Percentiles rank a stretch among this genome's conserved stretches.
Evolutionary conservation across 805 yeast species (phyloP).

Genomic region (Candida sakaeoensis): DNA sequence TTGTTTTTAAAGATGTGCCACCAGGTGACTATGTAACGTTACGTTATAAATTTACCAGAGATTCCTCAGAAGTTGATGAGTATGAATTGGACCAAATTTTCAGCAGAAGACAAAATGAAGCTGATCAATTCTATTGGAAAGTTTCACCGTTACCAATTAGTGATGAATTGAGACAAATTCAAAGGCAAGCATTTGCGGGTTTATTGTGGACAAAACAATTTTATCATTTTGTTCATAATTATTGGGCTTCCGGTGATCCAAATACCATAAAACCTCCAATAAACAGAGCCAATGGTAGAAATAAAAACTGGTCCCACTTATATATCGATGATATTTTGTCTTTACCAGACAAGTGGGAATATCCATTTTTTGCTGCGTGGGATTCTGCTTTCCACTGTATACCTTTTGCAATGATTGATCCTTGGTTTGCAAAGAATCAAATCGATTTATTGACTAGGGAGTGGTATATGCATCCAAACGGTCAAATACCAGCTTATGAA

Average conservation of each 20-base stretch:
- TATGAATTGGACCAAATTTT: slow-evolving; percentile 67
- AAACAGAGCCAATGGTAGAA: slow-evolving; percentile 82
- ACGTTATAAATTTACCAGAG: slow-evolving; percentile 64
- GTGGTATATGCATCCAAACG: slow-evolving; percentile 98
- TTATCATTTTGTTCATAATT: slow-evolving; percentile 78
- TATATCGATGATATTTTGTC: slow-evolving; percentile 85
- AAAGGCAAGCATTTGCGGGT: slow-evolving; percentile 93
- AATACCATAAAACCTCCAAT: slow-evolving; percentile 68
- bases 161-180: slow-evolving; percentile 75
- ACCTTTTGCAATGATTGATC: slow-evolving; percentile 91
- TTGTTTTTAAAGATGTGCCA: slow-evolving; percentile 74
- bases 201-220: slow-evolving; percentile 91
- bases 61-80: slow-evolving; percentile 55
- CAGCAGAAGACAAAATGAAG: slow-evolving; percentile 74
- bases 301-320: slow-evolving; percentile 83
- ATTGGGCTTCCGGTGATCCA: slow-evolving; percentile 88
- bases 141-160: slow-evolving; percentile 81
- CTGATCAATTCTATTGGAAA: slow-evolving; percentile 90
- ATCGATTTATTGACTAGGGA: slow-evolving; percentile 82
- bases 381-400: slow-evolving; percentile 94
- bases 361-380: slow-evolving; percentile 96
- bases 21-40: slow-evolving; percentile 84
- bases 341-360: slow-evolving; percentile 94
- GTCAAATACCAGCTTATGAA: slow-evolving; percentile 96
- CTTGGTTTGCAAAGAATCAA: slow-evolving; percentile 86